These are phyloP conservation scores for Aeminium ludgeri DNA, from an alignment of 495 filamentous ascomycete species.

Conservation along the genomic window DNA sequence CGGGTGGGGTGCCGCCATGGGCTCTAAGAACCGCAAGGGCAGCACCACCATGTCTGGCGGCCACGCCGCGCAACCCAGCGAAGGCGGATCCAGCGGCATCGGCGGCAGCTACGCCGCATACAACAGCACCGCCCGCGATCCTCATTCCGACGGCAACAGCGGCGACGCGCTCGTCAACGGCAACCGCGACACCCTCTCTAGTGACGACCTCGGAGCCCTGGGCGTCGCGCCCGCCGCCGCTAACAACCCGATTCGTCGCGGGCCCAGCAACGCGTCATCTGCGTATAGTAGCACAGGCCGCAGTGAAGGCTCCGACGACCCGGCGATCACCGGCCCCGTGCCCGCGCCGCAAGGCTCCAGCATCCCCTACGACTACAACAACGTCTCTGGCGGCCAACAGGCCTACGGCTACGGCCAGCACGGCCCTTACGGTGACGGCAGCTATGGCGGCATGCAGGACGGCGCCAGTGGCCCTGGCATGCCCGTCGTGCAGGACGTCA, in stretches of 20 bases:
- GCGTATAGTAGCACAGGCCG: conserved; percentile 71
- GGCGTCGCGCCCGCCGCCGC: conserved; percentile 49
- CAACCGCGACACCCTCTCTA: conserved; percentile 38
- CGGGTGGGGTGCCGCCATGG: conserved; percentile 79
- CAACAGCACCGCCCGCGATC: conserved; percentile 47
- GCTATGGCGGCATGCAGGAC: conserved; percentile 32
- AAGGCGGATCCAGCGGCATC: conserved; percentile 37
- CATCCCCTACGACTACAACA: conserved; percentile 32
- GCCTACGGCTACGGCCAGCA: conserved; percentile 20
- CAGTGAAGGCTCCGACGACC: conserved; percentile 69
- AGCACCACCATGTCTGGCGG: conserved; percentile 80
- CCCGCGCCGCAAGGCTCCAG: conserved; percentile 31
- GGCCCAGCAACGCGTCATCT: conserved; percentile 90
- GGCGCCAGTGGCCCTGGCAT: conserved; percentile 23
- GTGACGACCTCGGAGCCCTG: conserved; percentile 41
- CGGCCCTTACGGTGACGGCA: conserved; percentile 38
- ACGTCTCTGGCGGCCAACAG: conserved; percentile 7
- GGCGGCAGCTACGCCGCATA: conserved; percentile 38
- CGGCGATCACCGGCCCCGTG: too few species aligned
- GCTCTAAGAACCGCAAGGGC: conserved; percentile 63
- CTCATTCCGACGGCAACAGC: conserved; percentile 51
- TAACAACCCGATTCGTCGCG: conserved; percentile 58
- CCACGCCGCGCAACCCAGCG: conserved; percentile 48
- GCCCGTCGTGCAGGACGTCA: conserved; percentile 87
- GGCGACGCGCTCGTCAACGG: conserved; percentile 48